phyloP scores from a whole-genome alignment of 2,329 filamentous ascomycete genomes.

The Venturia effusa region DNA sequence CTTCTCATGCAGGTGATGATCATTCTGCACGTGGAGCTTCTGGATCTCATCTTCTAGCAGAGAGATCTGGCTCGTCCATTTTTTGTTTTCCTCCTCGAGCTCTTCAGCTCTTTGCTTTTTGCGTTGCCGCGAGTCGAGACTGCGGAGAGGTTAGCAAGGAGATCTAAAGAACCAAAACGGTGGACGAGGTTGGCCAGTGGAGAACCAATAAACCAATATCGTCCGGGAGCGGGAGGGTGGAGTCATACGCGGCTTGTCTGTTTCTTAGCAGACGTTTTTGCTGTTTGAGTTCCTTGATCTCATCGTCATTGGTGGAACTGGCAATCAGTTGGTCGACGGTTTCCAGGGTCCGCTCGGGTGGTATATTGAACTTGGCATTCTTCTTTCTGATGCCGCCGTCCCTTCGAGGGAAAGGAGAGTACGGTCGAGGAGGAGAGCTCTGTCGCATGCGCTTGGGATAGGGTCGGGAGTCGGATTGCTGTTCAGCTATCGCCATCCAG shows the following conservation, averaged over 20 bases:
- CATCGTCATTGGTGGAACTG: slow-evolving; percentile 80
- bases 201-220: slow-evolving; percentile 32
- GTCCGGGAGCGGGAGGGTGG: slow-evolving; percentile 14
- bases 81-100: slow-evolving; percentile 93
- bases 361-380: slow-evolving; percentile 96
- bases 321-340: slow-evolving; percentile 93
- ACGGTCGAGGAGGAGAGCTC: slow-evolving; percentile 59
- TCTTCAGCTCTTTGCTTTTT: slow-evolving; percentile 98
- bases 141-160: slow-evolving; percentile 34
- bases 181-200: slow-evolving; percentile 14
- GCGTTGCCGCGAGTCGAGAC: slow-evolving; percentile 88
- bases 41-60: slow-evolving; percentile 69
- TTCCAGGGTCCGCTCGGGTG: slow-evolving; percentile 79
- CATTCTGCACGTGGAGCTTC: slow-evolving; percentile 52
- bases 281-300: slow-evolving; percentile 96
- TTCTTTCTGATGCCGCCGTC: slow-evolving; percentile 95
- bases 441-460: slow-evolving; percentile 48
- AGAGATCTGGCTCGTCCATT: slow-evolving; percentile 64
- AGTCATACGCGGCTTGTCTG: slow-evolving; percentile 80
- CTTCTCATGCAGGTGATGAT: slow-evolving; percentile 38
- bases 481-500: slow-evolving; percentile 40
- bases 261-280: slow-evolving; percentile 93
- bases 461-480: slow-evolving; percentile 35
- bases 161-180: slow-evolving; percentile 22
- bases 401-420: slow-evolving; percentile 62